Evolutionary conservation across 768 basidiomycete species (phyloP).

Genomic region (Tremella fuciformis): DNA sequence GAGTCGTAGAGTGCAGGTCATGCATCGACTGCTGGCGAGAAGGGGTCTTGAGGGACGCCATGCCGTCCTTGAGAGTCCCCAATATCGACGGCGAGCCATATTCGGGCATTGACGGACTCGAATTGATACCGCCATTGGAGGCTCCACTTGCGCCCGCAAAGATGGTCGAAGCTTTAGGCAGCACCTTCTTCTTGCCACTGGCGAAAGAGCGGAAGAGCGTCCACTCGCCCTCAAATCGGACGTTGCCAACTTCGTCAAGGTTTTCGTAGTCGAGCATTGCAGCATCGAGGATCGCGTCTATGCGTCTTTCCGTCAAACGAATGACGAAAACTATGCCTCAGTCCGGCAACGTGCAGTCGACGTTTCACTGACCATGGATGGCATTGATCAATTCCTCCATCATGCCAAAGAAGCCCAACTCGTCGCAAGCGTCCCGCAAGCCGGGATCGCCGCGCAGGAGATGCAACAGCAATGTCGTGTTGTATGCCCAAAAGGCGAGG

Average conservation of each 20-base stretch:
- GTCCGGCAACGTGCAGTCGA: conserved; percentile 24
- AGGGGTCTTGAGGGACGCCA: neutral
- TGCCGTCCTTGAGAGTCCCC: conserved; percentile 19
- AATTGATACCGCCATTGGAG: conserved; percentile 14
- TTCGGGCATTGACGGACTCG: conserved; percentile 13
- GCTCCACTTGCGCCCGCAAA: conserved; percentile 3
- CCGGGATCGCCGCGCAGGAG: conserved; percentile 59
- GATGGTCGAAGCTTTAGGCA: conserved; percentile 26
- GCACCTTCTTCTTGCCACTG: conserved; percentile 43
- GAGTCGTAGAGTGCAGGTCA: conserved; percentile 15
- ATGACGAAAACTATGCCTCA: conserved; percentile 78
- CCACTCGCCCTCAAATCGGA: conserved; percentile 98
- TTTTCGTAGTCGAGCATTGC: conserved; percentile 79
- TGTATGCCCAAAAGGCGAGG: conserved; percentile 92
- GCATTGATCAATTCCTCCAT: conserved; percentile 92
- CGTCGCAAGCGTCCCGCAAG: conserved; percentile 69
- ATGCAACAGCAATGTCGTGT: conserved; percentile 84
- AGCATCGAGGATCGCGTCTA: conserved; percentile 79
- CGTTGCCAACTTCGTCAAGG: conserved; percentile 67
- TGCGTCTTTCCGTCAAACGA: conserved; percentile 80
- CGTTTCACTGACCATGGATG: conserved; percentile 68
- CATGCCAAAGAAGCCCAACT: conserved; percentile 76
- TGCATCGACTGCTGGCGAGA: conserved; percentile 25
- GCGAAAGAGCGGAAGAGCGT: conserved; percentile 53
- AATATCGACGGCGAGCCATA: conserved; percentile 20